Evolutionary conservation across 2,329 filamentous ascomycete genomes (phyloP).

Genomic region (Fusarium domesticum): DNA sequence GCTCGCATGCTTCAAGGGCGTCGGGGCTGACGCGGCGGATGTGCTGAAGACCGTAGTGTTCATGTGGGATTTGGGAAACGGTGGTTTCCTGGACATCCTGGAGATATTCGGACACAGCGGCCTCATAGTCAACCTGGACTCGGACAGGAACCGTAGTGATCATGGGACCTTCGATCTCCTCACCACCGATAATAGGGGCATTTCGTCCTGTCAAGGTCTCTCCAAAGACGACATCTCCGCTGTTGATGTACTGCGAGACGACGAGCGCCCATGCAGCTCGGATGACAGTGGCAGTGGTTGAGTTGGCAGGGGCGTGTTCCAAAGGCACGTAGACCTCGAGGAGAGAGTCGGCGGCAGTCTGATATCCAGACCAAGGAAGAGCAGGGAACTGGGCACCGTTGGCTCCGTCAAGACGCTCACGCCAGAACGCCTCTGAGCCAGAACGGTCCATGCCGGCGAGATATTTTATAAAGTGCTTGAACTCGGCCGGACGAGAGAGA

Average conservation of each 20-base stretch:
- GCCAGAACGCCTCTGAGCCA: conserved; percentile 47
- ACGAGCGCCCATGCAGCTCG: conserved; percentile 59
- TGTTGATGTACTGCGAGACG: conserved; percentile 50
- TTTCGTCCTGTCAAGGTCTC: conserved; percentile 58
- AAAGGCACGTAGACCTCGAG: conserved; percentile 51
- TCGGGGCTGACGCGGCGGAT: conserved; percentile 56
- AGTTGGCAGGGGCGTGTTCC: conserved; percentile 35
- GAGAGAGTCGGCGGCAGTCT: conserved; percentile 50
- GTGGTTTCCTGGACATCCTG: conserved; percentile 55
- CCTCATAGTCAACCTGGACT: conserved; percentile 42
- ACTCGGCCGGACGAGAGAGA: conserved; percentile 38
- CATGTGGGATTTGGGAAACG: conserved; percentile 57
- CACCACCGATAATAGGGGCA: conserved; percentile 45
- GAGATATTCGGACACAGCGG: conserved; percentile 50
- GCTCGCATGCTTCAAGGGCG: conserved; percentile 53
- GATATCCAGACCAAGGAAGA: conserved; percentile 46
- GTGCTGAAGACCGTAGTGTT: conserved; percentile 60
- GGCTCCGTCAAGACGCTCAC: conserved; percentile 43
- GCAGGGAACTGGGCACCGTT: conserved; percentile 47
- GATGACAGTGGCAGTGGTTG: conserved; percentile 54
- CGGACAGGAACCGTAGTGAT: conserved; percentile 59
- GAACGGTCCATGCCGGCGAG: conserved; percentile 39
- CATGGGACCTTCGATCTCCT: conserved; percentile 59
- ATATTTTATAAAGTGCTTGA: conserved; percentile 51
- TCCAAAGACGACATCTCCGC: conserved; percentile 55